Evolutionary conservation across 495 filamentous ascomycete genomes (phyloP).

Genomic region (Polyplosphaeria fusca): DNA sequence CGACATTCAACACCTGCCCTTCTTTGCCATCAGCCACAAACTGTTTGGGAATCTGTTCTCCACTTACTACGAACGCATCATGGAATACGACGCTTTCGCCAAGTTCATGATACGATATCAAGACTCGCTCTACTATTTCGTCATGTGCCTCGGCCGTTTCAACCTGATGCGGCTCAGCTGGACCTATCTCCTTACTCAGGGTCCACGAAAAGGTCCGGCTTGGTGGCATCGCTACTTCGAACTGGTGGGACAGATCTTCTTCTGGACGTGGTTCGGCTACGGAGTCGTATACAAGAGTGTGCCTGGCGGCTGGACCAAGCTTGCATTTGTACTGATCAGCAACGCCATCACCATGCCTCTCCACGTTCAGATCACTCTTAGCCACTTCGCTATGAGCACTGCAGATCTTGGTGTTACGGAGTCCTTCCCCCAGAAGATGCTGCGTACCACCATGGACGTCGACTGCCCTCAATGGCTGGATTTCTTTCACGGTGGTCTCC

Average conservation of each 20-base stretch:
- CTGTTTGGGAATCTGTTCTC: slow-evolving; percentile 74
- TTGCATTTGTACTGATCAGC: slow-evolving; percentile 78
- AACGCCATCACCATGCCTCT: slow-evolving; percentile 84
- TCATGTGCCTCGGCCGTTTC: slow-evolving; percentile 82
- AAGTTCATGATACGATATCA: slow-evolving; percentile 71
- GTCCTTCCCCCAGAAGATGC: slow-evolving; percentile 94
- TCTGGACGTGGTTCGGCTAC: slow-evolving; percentile 96
- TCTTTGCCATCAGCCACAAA: slow-evolving; percentile 88
- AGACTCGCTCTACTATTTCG: slow-evolving; percentile 80
- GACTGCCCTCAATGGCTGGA: slow-evolving; percentile 95
- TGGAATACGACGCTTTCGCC: slow-evolving; percentile 78
- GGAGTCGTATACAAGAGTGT: slow-evolving; percentile 72
- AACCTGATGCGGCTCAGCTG: slow-evolving; percentile 86
- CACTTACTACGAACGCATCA: slow-evolving; percentile 83
- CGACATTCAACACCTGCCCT: slow-evolving; percentile 94
- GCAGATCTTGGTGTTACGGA: slow-evolving; percentile 82
- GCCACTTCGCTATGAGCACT: slow-evolving; percentile 96
- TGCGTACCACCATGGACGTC: slow-evolving; percentile 96
- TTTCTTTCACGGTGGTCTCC: slow-evolving; percentile 92
- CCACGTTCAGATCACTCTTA: slow-evolving; percentile 93
- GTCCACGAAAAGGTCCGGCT: slow-evolving; percentile 76
- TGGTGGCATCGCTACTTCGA: slow-evolving; percentile 91
- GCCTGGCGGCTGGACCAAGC: slow-evolving; percentile 64
- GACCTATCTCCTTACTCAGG: slow-evolving; percentile 71
- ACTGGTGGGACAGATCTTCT: slow-evolving; percentile 74